A percentile compares a stretch with the other conserved stretches of the same genome.
Evolutionary conservation across 2,329 filamentous ascomycete genomes (phyloP).

Genomic region (Dryadomyces quercus-mongolicae): DNA sequence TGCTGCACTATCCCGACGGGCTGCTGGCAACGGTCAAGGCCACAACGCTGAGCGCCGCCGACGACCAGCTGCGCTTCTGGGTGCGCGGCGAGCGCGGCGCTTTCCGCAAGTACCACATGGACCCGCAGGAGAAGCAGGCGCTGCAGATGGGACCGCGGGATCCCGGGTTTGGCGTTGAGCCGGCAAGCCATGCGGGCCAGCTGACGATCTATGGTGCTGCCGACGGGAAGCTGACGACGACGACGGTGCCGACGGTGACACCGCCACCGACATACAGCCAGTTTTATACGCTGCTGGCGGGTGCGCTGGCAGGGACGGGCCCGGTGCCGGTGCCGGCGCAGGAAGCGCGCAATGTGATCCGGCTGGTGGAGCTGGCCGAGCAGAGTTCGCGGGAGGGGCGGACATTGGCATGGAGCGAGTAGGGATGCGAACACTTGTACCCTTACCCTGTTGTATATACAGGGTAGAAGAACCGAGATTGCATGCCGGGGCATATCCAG

Average conservation of each 20-base stretch:
- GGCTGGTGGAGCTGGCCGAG: slow-evolving; percentile 30
- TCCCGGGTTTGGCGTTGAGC: slow-evolving; percentile 52
- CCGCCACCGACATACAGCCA: slow-evolving; percentile 50
- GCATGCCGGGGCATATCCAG: no score
- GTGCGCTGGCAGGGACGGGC: slow-evolving; percentile 34
- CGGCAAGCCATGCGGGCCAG: slow-evolving; percentile 23
- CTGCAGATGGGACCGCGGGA: slow-evolving; percentile 46
- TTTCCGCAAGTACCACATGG: slow-evolving; percentile 46
- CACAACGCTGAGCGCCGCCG: slow-evolving; percentile 18
- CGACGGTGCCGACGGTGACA: slow-evolving; percentile 45
- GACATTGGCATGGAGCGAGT: slow-evolving; percentile 23
- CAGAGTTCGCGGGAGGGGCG: slow-evolving; percentile 4
- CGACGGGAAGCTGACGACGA: slow-evolving; percentile 37
- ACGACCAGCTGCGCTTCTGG: slow-evolving; percentile 62
- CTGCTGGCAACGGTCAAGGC: slow-evolving; percentile 55
- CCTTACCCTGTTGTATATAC: no score
- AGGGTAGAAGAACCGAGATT: not conserved
- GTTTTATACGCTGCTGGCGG: slow-evolving; percentile 48
- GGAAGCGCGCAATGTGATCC: slow-evolving; percentile 41
- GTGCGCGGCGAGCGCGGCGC: slow-evolving; percentile 61
- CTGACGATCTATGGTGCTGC: slow-evolving; percentile 32
- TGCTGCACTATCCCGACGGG: not conserved
- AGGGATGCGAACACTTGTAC: not conserved
- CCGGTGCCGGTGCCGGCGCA: slow-evolving; percentile 38
- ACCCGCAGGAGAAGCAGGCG: slow-evolving; percentile 66